Base-by-base conservation (phyloP, 257 asterid species). In the Apocynum venetum region DNA sequence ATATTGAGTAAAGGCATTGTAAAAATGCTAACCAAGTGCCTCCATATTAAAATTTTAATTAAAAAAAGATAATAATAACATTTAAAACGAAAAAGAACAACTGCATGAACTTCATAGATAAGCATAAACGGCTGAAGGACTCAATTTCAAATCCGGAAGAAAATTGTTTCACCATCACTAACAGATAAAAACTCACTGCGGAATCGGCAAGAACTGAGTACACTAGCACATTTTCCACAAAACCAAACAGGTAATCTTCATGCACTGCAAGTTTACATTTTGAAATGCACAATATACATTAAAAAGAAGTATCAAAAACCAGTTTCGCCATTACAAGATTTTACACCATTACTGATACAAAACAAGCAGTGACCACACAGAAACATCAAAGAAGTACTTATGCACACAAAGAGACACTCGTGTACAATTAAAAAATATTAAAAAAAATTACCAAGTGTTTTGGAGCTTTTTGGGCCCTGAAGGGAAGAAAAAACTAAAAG, bases 371-470 rank as follows among this genome's bases (percentile, higher is more conserved):
- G 36, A 12, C 44, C 46, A 11, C 20, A 14, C 0, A 63, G 3
- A 36, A 63, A 25, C 17, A 61, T 8, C 41, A 61, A 36, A 61
- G 10, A 38, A 14, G 41, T 57, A 13, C 5, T 12, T 31, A 12
- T 17, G 66, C 38, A 48, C 17, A 78, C 35, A 63, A 17, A 65
- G 2, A 14, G 14, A 53, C 1, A 60, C 40, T 25, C 35, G 13
- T 8, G 2, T 15, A 79, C 1, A 80, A 8, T 40, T 19, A 68
- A 72, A 75, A 17, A 48, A 57, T 35, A 76, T 12, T 11, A 12
- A 14, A 77, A 41, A 55, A 53, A 0, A 20, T 78, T 89, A 92
- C 97, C 96, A 73, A 84, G 77, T 60, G 74, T 85, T 81, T 87
- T 91, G 82, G 89, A 77, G 77, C 87, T 13, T 76, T 80, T 85